Base-by-base conservation (phyloP, 495 filamentous ascomycete genomes). In the Bathelium albidoporum region DNA sequence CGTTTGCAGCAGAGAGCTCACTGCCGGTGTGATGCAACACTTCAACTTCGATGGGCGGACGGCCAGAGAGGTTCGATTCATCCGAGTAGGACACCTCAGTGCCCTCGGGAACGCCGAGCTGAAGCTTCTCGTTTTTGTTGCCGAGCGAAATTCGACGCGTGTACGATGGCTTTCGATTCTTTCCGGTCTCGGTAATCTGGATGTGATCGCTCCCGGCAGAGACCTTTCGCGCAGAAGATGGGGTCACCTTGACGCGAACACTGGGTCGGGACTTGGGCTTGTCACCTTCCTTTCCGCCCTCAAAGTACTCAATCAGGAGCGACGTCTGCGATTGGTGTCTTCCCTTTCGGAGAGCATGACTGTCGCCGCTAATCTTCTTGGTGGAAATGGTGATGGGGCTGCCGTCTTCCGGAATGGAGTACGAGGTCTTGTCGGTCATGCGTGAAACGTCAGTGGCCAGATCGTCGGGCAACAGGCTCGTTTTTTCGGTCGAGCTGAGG, bases 251-350 rank as follows among this genome's bases (percentile, higher is more conserved):
- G 61, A 99, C 94, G 68, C 94, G 85, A 49, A 99, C 94, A 76
- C 91, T 97, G 1, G 94, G 95, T 64, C 90, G 76, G 77, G 80
- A 87, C 77, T 75, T 80, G 61, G 78, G 66, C 44, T 83, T 80
- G 63, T 74, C 74, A 7, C 71, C 70, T 34, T 76, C 71, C 61
- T 94, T 96, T 59, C 89, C 87, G 68, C 85, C 90, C 75, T 96
- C 92, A 34, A 97, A 99, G 74, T 97, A 97, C 75, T 99, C 94
- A 71, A 99, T 99, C 71, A 99, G 79, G 59, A 99, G 82, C 59
- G 90, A 95, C 44, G 94, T 96, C 74, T 95, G 91, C 58, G 89
- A 94, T 61, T 85, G 80, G 41, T 82, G 78, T 26, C 79, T 73
- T 64, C 79, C 81, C 67, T 79, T 78, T 29, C 55, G 55, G 12